Conservation (phyloP, 164 flowering plant species). For the Liriodendron chinense region DNA sequence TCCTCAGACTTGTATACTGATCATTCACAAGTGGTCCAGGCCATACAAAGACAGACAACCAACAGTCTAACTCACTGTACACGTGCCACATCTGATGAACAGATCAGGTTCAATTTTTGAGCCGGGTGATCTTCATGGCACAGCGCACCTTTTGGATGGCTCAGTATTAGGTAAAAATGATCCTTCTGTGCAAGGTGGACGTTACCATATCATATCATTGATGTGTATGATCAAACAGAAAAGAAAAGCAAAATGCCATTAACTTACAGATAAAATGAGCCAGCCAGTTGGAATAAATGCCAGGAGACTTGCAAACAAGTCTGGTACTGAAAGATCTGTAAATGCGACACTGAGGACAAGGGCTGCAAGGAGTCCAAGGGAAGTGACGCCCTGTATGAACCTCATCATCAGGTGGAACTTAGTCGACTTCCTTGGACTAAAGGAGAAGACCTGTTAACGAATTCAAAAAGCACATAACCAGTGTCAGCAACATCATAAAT, state of each 20-base stretch:
- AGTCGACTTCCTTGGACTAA: constrained; percentile 69
- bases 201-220: too few species aligned
- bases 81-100: too few species aligned
- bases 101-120: too few species aligned
- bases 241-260: neutral
- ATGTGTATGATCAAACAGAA: too few species aligned
- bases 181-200: too few species aligned
- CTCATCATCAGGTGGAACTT: constrained; percentile 72
- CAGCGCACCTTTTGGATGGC: too few species aligned
- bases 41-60: too few species aligned
- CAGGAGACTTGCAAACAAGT: constrained; percentile 84
- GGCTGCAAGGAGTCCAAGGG: constrained; percentile 63
- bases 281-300: constrained; percentile 96
- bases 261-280: constrained; percentile 80
- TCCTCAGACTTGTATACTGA: too few species aligned
- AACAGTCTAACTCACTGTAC: too few species aligned
- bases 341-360: constrained; percentile 55
- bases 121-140: too few species aligned
- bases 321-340: constrained; percentile 63
- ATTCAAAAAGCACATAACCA: neutral
- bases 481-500: neutral
- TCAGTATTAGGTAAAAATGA: too few species aligned
- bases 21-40: too few species aligned
- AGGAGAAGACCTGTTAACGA: constrained; percentile 66
- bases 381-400: constrained; percentile 70